phyloP scores from a whole-genome alignment of 2,329 filamentous ascomycete species.

The Aspergillus luchuensis region DNA sequence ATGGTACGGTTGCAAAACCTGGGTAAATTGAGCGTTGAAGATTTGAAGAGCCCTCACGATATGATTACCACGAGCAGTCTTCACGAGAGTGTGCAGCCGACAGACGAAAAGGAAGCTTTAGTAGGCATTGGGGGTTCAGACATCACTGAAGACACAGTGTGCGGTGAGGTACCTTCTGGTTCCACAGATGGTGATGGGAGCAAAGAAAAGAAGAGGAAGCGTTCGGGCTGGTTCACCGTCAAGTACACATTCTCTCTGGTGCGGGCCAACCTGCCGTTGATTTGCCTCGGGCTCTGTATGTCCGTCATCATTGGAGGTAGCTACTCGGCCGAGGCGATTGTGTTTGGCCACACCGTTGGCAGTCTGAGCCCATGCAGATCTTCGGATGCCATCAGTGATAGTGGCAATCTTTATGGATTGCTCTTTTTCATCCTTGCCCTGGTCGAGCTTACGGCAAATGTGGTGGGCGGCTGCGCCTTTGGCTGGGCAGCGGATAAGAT shows the following conservation, averaged over 20 bases:
- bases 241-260: constrained; percentile 42
- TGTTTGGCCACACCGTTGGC: constrained; percentile 62
- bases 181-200: constrained; percentile 16
- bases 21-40: constrained; percentile 26
- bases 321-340: constrained; percentile 58
- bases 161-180: constrained; percentile 15
- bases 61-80: constrained; percentile 20
- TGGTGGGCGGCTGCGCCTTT: constrained; percentile 60
- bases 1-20: constrained; percentile 53
- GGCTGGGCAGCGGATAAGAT: constrained; percentile 64
- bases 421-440: constrained; percentile 63
- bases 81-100: constrained; percentile 12
- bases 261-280: constrained; percentile 46
- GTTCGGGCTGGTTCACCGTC: constrained; percentile 27
- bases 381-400: constrained; percentile 49
- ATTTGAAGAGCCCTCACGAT: constrained; percentile 19
- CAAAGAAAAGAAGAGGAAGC: constrained; percentile 22
- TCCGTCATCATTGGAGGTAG: constrained; percentile 58
- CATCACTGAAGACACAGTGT: constrained; percentile 23
- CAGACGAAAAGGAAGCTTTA: constrained; percentile 23
- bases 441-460: constrained; percentile 62
- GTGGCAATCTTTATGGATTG: constrained; percentile 56
- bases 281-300: constrained; percentile 55
- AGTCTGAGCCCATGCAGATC: constrained; percentile 57
- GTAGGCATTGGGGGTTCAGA: constrained; percentile 22